These are phyloP conservation scores for Ophiostoma piceae DNA, from an alignment of 2,329 filamentous ascomycete genomes.

Conservation along the genomic window DNA sequence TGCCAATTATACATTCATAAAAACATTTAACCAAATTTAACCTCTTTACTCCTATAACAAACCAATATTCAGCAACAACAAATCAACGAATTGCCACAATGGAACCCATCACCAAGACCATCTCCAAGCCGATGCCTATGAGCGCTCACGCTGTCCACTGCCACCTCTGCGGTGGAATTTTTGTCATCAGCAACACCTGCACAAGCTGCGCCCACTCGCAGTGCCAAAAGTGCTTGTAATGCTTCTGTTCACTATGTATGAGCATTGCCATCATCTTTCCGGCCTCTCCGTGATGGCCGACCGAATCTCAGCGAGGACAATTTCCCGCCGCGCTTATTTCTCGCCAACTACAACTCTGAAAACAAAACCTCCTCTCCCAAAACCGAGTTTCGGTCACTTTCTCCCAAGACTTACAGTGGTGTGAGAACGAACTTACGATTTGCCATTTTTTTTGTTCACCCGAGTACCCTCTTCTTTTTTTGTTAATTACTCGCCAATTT, in stretches of 20 bases:
- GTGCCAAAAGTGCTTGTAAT: constrained; percentile 43
- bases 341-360: background rate
- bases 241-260: background rate
- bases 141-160: constrained; percentile 46
- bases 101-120: constrained; percentile 3
- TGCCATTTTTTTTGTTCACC: background rate
- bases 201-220: constrained; percentile 47
- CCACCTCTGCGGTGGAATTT: constrained; percentile 52
- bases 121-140: constrained; percentile 20
- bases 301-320: background rate
- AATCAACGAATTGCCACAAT: constrained; percentile 3
- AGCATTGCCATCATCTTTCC: background rate
- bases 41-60: background rate
- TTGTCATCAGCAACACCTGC: constrained; percentile 54
- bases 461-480: too few species aligned
- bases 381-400: background rate
- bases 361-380: background rate
- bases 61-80: background rate
- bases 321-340: background rate
- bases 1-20: background rate
- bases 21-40: background rate
- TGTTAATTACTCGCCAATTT: background rate
- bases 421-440: too few species aligned
- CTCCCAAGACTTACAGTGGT: background rate
- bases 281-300: background rate